Conservation (phyloP, 2,329 filamentous ascomycete genomes). For the Neofusicoccum kwambonambiense region DNA sequence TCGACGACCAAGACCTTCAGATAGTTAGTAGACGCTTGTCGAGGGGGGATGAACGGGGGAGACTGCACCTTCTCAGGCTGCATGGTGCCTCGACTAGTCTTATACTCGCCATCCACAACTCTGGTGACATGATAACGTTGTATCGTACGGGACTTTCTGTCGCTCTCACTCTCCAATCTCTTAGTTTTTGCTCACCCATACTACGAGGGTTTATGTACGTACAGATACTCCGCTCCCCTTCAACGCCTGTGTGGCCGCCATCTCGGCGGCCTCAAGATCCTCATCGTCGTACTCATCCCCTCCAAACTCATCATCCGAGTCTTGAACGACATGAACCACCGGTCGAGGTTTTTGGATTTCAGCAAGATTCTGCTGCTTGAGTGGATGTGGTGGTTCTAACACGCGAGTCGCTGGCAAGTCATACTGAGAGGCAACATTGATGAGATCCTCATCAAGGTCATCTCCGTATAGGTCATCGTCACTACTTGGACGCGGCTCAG, state of each 20-base stretch:
- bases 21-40: constrained; percentile 24
- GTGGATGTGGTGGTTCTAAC: not conserved
- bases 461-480: constrained; percentile 51
- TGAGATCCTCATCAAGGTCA: constrained; percentile 57
- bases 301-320: constrained; percentile 70
- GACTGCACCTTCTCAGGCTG: constrained; percentile 68
- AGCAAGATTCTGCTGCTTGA: not conserved
- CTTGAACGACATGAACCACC: constrained; percentile 34
- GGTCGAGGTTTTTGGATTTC: not conserved
- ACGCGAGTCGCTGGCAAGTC: constrained; percentile 8
- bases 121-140: constrained; percentile 83
- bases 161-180: constrained; percentile 62
- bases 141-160: constrained; percentile 63
- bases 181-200: constrained; percentile 55
- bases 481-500: constrained; percentile 19
- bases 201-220: constrained; percentile 6
- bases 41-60: not conserved
- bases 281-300: constrained; percentile 71
- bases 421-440: constrained; percentile 57
- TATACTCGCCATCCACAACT: constrained; percentile 68
- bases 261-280: constrained; percentile 62
- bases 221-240: constrained; percentile 36
- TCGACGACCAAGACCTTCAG: constrained; percentile 75
- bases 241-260: constrained; percentile 68
- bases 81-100: constrained; percentile 59